Percentiles rank a stretch among this genome's conserved stretches.
phyloP scores from a whole-genome alignment of 495 filamentous ascomycete species.

The Penicillium macrosclerotiorum region DNA sequence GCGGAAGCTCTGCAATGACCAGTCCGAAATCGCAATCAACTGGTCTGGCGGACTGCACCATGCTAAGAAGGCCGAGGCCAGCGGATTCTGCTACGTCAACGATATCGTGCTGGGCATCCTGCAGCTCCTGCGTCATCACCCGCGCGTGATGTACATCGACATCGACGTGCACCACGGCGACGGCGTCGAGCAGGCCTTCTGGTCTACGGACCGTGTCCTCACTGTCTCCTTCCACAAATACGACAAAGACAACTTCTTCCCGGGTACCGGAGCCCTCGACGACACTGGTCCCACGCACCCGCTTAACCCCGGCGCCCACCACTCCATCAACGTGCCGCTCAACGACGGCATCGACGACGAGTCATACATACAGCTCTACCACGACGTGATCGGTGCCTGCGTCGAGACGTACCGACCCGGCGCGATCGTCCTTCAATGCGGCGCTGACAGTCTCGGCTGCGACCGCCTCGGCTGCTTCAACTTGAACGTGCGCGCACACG shows the following conservation, averaged over 20 bases:
- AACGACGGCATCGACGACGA: constrained; percentile 87
- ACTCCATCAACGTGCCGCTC: constrained; percentile 65
- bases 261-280: constrained; percentile 60
- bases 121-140: constrained; percentile 80
- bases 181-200: constrained; percentile 96
- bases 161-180: constrained; percentile 99
- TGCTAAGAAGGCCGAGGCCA: constrained; percentile 90
- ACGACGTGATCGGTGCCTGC: constrained; percentile 71
- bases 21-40: constrained; percentile 95
- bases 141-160: constrained; percentile 94
- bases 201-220: constrained; percentile 92
- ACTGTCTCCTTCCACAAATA: constrained; percentile 98
- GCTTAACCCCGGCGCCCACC: constrained; percentile 61
- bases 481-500: constrained; percentile 90
- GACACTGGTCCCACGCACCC: constrained; percentile 60
- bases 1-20: constrained; percentile 77
- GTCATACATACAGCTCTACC: constrained; percentile 82
- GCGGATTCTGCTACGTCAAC: constrained; percentile 97
- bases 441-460: constrained; percentile 90
- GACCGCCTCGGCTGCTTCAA: constrained; percentile 96
- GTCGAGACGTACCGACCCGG: constrained; percentile 74
- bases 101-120: constrained; percentile 96
- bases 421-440: constrained; percentile 94
- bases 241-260: constrained; percentile 75
- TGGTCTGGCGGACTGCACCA: constrained; percentile 99